These are phyloP conservation scores for Ophiostoma ips DNA, from an alignment of 2,329 filamentous ascomycete genomes.

Conservation along the genomic window DNA sequence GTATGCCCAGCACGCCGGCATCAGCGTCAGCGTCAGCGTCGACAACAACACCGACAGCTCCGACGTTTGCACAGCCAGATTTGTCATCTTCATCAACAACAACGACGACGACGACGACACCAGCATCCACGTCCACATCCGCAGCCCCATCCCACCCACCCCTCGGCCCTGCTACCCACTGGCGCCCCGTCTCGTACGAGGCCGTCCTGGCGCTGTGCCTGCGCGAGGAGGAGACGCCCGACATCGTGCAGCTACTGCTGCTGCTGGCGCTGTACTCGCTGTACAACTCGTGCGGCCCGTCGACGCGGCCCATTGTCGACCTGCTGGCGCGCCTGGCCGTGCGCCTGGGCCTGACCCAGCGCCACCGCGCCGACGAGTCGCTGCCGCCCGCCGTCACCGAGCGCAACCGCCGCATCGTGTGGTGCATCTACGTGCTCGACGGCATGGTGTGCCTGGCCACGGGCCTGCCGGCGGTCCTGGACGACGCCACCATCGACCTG, in stretches of 20 bases:
- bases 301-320: conserved; percentile 27
- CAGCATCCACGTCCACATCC: too few species aligned
- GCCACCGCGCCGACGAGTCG: background rate
- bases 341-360: conserved; percentile 22
- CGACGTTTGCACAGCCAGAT: too few species aligned
- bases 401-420: conserved; percentile 26
- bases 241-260: conserved; percentile 28
- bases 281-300: conserved; percentile 26
- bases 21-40: background rate
- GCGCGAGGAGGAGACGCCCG: conserved; percentile 19
- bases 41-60: background rate
- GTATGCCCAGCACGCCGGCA: conserved; percentile 14
- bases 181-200: conserved; percentile 22
- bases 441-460: conserved; percentile 28
- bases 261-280: conserved; percentile 30
- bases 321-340: conserved; percentile 26
- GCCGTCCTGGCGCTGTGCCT: conserved; percentile 29
- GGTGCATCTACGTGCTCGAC: conserved; percentile 32
- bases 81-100: too few species aligned
- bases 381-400: background rate
- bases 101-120: too few species aligned
- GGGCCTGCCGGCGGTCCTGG: conserved; percentile 26
- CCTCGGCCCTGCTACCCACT: background rate
- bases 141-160: too few species aligned
- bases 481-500: conserved; percentile 26